Evolutionary conservation across 2,329 filamentous ascomycete species (phyloP).

Genomic region (Ophiosphaerella korrae): DNA sequence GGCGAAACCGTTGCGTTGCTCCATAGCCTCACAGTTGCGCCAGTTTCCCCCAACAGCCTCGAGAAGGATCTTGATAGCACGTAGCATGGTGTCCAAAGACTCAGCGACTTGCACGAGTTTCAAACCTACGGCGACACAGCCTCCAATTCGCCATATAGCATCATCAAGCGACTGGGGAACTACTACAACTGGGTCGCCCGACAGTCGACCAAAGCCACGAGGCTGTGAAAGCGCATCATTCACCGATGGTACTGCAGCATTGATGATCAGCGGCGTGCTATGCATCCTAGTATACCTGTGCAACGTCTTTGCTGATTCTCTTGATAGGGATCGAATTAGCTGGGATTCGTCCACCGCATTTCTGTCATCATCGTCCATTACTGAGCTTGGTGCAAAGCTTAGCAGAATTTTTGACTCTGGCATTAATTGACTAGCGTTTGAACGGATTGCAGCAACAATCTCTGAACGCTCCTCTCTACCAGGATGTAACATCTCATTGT

Average conservation of each 20-base stretch:
- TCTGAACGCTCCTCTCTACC: conserved; percentile 91
- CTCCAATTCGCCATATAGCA: conserved; percentile 89
- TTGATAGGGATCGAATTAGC: conserved; percentile 76
- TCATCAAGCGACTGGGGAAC: conserved; percentile 87
- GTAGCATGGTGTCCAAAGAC: conserved; percentile 71
- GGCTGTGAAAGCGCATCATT: conserved; percentile 84
- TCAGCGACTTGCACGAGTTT: conserved; percentile 81
- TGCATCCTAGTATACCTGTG: conserved; percentile 73
- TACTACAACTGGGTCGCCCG: conserved; percentile 80
- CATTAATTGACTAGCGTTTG: conserved; percentile 80
- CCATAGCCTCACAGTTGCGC: conserved; percentile 98
- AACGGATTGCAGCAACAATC: conserved; percentile 84
- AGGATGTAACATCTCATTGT: conserved; percentile 87
- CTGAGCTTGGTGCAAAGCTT: conserved; percentile 78
- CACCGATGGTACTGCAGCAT: conserved; percentile 83
- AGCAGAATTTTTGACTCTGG: conserved; percentile 82
- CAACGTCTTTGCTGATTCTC: conserved; percentile 69
- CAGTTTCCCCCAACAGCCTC: conserved; percentile 87
- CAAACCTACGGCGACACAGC: conserved; percentile 82
- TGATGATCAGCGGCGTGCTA: conserved; percentile 81
- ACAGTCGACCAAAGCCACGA: conserved; percentile 80
- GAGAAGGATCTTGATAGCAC: conserved; percentile 82
- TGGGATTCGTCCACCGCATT: conserved; percentile 74
- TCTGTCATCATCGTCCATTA: conserved; percentile 80
- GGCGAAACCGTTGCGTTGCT: conserved; percentile 90